A percentile compares a stretch with the other conserved stretches of the same genome.
Evolutionary conservation across 1,284 basidiomycete species (phyloP).

Genomic region (Irpex sp.): DNA sequence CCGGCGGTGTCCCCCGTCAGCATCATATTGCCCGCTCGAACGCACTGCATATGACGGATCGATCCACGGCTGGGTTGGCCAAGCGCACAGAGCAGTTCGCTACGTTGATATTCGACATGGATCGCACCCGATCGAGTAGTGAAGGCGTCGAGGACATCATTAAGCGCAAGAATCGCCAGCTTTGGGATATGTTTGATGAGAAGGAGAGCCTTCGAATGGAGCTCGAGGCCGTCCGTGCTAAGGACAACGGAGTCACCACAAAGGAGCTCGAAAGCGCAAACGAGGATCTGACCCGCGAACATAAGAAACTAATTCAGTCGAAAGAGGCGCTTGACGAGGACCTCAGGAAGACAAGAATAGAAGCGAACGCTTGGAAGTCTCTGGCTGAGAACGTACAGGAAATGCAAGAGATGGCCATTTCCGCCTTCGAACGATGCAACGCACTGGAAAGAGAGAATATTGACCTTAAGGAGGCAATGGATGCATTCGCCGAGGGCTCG

Average conservation of each 20-base stretch:
- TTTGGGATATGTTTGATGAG: slow-evolving; percentile 8
- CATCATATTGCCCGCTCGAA: background rate
- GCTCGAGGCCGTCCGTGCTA: slow-evolving; percentile 2
- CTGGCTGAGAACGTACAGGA: slow-evolving; percentile 16
- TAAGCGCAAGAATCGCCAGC: slow-evolving; percentile 6
- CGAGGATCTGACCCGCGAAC: slow-evolving; percentile 13
- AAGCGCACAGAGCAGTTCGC: slow-evolving; percentile 4
- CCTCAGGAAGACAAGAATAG: slow-evolving; percentile 4
- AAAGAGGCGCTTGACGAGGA: slow-evolving; percentile 8
- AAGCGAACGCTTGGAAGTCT: slow-evolving; percentile 15
- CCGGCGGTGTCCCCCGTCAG: background rate
- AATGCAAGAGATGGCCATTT: slow-evolving; percentile 18
- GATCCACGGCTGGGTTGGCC: slow-evolving; percentile 1
- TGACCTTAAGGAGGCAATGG: slow-evolving; percentile 17
- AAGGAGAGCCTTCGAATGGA: slow-evolving; percentile 8
- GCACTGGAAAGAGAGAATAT: slow-evolving; percentile 18
- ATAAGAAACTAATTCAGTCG: slow-evolving; percentile 9
- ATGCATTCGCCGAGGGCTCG: slow-evolving; percentile 19
- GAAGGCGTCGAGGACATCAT: slow-evolving; percentile 3
- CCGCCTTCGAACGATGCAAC: slow-evolving; percentile 16
- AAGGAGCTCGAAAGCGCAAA: slow-evolving; percentile 6
- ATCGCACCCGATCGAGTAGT: background rate
- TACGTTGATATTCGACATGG: slow-evolving; percentile 4
- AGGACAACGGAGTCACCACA: background rate
- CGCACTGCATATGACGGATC: background rate